Evolutionary conservation across 2,329 filamentous ascomycete genomes (phyloP).

Genomic region (Cercospora canescens): DNA sequence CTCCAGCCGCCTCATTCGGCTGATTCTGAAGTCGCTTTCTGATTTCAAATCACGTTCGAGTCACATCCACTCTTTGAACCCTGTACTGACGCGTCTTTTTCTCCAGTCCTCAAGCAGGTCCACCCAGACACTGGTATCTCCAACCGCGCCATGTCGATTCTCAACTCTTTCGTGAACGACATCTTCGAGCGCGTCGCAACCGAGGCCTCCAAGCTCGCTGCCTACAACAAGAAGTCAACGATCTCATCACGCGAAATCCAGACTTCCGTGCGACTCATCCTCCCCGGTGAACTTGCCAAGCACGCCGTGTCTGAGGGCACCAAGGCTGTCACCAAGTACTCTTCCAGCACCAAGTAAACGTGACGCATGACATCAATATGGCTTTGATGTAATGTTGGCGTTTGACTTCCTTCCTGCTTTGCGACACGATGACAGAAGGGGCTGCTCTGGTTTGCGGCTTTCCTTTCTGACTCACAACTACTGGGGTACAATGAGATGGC

Average conservation of each 20-base stretch:
- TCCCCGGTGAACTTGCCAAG: constrained; percentile 98
- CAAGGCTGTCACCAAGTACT: constrained; percentile 99
- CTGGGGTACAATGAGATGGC: constrained; percentile 45
- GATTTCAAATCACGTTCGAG: constrained; percentile 21
- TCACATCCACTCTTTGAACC: constrained; percentile 9
- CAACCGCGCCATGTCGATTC: constrained; percentile 98
- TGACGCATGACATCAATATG: constrained; percentile 30
- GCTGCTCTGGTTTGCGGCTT: not conserved
- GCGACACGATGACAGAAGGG: constrained; percentile 24
- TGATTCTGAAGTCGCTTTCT: constrained; percentile 23
- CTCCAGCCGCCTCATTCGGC: constrained; percentile 15
- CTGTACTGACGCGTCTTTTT: constrained; percentile 40
- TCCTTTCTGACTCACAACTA: not conserved
- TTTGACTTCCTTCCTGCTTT: constrained; percentile 16
- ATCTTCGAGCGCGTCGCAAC: constrained; percentile 99
- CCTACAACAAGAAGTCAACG: constrained; percentile 99
- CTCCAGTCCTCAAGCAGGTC: constrained; percentile 95
- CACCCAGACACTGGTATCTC: constrained; percentile 99
- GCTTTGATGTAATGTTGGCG: constrained; percentile 13
- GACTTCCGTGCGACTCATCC: constrained; percentile 96
- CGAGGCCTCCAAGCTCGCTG: constrained; percentile 97
- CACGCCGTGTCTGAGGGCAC: constrained; percentile 99
- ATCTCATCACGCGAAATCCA: constrained; percentile 99
- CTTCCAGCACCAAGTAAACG: constrained; percentile 95
- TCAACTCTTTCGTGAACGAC: constrained; percentile 99